Base-by-base conservation (phyloP, 2,329 filamentous ascomycete species). In the Penicillium sp. region DNA sequence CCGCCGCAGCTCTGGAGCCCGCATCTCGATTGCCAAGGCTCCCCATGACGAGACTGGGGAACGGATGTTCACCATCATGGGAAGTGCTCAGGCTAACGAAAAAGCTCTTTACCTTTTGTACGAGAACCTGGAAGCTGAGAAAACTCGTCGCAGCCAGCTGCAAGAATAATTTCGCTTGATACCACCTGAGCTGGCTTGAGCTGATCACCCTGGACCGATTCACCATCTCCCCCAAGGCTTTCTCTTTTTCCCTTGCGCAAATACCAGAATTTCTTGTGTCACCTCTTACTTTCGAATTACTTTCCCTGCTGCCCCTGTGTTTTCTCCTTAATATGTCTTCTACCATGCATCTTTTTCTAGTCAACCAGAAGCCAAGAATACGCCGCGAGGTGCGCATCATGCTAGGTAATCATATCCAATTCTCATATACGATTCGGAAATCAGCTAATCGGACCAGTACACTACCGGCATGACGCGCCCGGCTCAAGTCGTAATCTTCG, bases 61-160 rank as follows among this genome's bases (percentile, higher is more conserved):
- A 85, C 90, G 95, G 73, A 99, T 99, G 95, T 99, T 99, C 83
- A 99, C 95, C 74, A 99, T 99, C 77, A 97, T 96, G 86, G 95
- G 95, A 69, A 96, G 91, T 64, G 90, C 92, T 64, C 90, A 90
- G 81, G 92, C 93, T 67, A 99, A 99, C 73, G 95, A 99, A 81
- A 94, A 93, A 70, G 95, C 95, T 5, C 85, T 99, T 30, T 97
- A 97, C 80, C 88, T 99, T 58, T 85, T 99, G 66, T 99, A 99
- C 78, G 95, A 99, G 85, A 99, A 99, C 80, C 88, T 99, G 56
- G 95, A 99, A 83, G 94, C 93, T 17, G 95, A 99, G 84, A 99
- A 99, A 87, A 96, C 96, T 89, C 92, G 95, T 73, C 92, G 95
- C 77, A 96, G 92, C 84, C 91, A 96, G 81, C 86, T 88, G 65